phyloP scores from a whole-genome alignment of 176 grass and related monocot species.

The Eleusine indica region DNA sequence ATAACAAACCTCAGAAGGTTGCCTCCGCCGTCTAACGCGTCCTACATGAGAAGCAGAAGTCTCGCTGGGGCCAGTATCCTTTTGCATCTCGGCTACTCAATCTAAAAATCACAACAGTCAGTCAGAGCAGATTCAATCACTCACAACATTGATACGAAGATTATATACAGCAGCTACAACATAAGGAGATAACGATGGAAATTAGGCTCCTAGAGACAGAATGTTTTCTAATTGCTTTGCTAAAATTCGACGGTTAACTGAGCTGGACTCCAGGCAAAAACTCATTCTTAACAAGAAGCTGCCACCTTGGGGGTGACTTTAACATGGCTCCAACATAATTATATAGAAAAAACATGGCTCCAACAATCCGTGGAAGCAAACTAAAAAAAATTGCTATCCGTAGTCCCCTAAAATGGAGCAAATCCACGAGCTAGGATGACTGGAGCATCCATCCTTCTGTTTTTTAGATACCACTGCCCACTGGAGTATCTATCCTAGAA shows the following conservation, averaged over 20 bases:
- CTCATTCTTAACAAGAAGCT: background rate
- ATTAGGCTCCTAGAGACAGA: background rate
- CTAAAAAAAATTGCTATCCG: background rate
- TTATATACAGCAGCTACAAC: background rate
- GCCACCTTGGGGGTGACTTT: background rate
- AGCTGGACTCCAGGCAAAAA: background rate
- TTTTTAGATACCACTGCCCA: no score
- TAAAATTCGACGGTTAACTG: background rate
- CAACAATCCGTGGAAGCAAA: background rate
- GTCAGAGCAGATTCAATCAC: conserved; percentile 2
- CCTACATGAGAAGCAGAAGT: conserved; percentile 48
- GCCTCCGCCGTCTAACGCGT: conserved; percentile 59
- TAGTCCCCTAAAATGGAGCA: background rate
- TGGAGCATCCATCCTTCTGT: background rate
- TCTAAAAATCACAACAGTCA: conserved; percentile 24
- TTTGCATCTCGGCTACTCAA: conserved; percentile 57
- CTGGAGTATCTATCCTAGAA: no score
- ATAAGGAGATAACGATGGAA: background rate
- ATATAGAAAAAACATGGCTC: background rate
- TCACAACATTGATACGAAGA: background rate
- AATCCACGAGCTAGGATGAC: background rate
- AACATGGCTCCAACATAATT: background rate
- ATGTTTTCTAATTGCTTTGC: background rate
- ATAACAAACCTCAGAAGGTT: conserved; percentile 49
- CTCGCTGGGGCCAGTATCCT: conserved; percentile 45